Conservation (phyloP, 169 alveolate genomes). For the Plasmodium ovale region DNA sequence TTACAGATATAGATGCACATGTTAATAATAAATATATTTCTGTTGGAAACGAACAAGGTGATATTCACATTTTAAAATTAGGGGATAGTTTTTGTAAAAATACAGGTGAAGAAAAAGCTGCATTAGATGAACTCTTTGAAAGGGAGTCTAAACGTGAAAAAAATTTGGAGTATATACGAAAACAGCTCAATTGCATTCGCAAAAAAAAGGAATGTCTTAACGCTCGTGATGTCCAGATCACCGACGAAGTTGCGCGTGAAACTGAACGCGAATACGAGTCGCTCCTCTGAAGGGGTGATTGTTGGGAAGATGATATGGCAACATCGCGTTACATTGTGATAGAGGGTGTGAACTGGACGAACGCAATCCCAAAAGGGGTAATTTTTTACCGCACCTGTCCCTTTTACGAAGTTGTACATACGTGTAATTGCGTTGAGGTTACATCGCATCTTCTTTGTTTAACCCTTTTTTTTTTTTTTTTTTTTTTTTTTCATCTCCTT, state of each 20-base stretch:
- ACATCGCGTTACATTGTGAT: no score
- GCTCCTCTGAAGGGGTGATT: background rate
- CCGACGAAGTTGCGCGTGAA: conserved; percentile 9
- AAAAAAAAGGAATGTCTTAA: conserved; percentile 42
- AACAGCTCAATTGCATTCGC: conserved; percentile 55
- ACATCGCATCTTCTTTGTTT: no score
- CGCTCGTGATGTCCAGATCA: conserved; percentile 22
- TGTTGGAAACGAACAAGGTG: conserved; percentile 63
- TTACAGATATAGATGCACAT: conserved; percentile 73
- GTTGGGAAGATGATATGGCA: background rate
- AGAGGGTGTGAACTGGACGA: no score
- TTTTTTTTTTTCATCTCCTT: no score
- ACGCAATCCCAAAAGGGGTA: no score
- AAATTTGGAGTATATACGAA: conserved; percentile 57
- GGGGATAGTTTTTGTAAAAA: conserved; percentile 63
- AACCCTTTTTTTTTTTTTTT: no score
- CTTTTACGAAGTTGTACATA: no score
- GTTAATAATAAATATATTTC: conserved; percentile 44
- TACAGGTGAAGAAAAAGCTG: conserved; percentile 59
- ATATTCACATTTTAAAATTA: conserved; percentile 59
- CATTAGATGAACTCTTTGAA: conserved; percentile 59
- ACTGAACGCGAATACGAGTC: conserved; percentile 49
- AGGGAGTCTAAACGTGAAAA: conserved; percentile 72
- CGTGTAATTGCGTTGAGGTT: no score
- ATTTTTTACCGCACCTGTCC: no score